These are phyloP conservation scores for Fusarium piperis DNA, from an alignment of 2,329 filamentous ascomycete genomes.

Conservation along the genomic window DNA sequence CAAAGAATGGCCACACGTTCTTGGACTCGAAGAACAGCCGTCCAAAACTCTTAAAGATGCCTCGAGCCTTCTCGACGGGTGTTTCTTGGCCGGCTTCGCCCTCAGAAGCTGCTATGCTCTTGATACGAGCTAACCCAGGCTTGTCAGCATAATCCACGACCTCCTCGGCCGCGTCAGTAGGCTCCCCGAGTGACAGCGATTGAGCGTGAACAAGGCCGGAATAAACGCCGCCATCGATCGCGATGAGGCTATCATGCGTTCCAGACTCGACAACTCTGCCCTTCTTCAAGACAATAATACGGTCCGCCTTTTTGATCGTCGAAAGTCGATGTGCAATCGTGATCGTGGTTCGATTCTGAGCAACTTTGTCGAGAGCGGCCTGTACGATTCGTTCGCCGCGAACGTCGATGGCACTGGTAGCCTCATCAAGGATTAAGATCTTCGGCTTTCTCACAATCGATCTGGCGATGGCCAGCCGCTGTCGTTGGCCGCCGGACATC, in stretches of 20 bases:
- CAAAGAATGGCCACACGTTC: slow-evolving; percentile 60
- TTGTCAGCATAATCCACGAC: slow-evolving; percentile 54
- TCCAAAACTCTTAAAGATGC: slow-evolving; percentile 64
- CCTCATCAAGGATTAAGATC: slow-evolving; percentile 81
- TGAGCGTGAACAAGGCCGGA: slow-evolving; percentile 73
- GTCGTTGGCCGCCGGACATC: slow-evolving; percentile 86
- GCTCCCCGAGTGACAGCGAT: slow-evolving; percentile 63
- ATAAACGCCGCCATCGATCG: slow-evolving; percentile 70
- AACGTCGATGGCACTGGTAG: slow-evolving; percentile 72
- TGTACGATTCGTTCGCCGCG: slow-evolving; percentile 70
- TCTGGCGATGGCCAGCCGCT: slow-evolving; percentile 81
- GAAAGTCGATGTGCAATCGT: slow-evolving; percentile 80
- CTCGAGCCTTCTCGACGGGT: slow-evolving; percentile 48
- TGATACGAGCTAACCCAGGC: slow-evolving; percentile 54
- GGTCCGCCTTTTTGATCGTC: slow-evolving; percentile 80
- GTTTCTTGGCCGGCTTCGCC: slow-evolving; percentile 34
- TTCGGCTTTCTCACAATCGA: slow-evolving; percentile 77
- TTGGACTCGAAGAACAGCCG: slow-evolving; percentile 66
- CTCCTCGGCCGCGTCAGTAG: slow-evolving; percentile 48
- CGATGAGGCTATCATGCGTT: slow-evolving; percentile 76
- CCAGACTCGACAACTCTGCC: slow-evolving; percentile 79
- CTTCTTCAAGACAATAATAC: slow-evolving; percentile 79
- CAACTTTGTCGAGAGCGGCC: slow-evolving; percentile 69
- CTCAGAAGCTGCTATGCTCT: slow-evolving; percentile 55
- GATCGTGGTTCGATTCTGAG: slow-evolving; percentile 73